These are phyloP conservation scores for Cyberlindnera samutprakarnensis DNA, from an alignment of 805 yeast species.

Conservation along the genomic window DNA sequence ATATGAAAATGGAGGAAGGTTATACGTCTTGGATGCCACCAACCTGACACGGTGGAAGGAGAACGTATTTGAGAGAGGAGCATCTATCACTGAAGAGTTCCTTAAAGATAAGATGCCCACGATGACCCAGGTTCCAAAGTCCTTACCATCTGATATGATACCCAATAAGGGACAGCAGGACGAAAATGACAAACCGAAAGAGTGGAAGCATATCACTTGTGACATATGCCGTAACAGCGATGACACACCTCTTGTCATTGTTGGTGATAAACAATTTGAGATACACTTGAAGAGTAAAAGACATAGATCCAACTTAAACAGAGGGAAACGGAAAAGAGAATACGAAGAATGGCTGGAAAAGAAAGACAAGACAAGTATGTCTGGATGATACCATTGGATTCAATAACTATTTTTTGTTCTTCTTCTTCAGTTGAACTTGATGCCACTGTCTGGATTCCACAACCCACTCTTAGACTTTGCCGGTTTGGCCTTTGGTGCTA, in stretches of 20 bases:
- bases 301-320: slow-evolving; percentile 48
- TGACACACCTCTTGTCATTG: slow-evolving; percentile 50
- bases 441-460: slow-evolving; percentile 23
- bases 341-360: slow-evolving; percentile 37
- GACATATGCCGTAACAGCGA: slow-evolving; percentile 51
- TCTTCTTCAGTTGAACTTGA: slow-evolving; percentile 16
- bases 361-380: slow-evolving; percentile 4
- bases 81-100: slow-evolving; percentile 37
- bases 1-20: slow-evolving; percentile 51
- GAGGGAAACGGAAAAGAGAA: slow-evolving; percentile 43
- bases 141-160: slow-evolving; percentile 22
- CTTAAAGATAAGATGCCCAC: slow-evolving; percentile 13
- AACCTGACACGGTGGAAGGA: slow-evolving; percentile 55
- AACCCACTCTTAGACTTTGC: slow-evolving; percentile 18
- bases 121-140: slow-evolving; percentile 30
- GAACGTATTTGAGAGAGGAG: slow-evolving; percentile 50
- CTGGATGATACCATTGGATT: too few relatives aligned
- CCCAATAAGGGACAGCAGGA: slow-evolving; percentile 2
- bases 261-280: slow-evolving; percentile 69
- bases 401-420: not conserved
- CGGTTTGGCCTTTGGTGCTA: slow-evolving; percentile 18
- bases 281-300: slow-evolving; percentile 61
- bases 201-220: slow-evolving; percentile 70
- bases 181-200: slow-evolving; percentile 12
- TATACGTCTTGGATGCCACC: slow-evolving; percentile 71